These are phyloP conservation scores for Arthrobotrys iridis DNA, from an alignment of 2,329 filamentous ascomycete genomes.

Conservation along the genomic window DNA sequence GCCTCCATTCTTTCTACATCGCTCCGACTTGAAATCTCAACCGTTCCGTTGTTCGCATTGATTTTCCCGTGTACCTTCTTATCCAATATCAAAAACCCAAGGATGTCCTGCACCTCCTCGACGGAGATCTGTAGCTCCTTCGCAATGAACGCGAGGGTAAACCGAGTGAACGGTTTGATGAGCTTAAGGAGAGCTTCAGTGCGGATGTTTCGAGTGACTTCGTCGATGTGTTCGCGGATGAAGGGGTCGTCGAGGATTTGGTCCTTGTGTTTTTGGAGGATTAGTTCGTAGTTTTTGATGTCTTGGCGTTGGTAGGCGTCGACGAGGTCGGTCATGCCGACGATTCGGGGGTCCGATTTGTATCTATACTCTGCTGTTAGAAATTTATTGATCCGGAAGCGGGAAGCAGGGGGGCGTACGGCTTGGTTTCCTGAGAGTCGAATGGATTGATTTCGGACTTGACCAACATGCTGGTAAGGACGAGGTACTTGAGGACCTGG, in stretches of 20 bases:
- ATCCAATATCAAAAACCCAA: conserved; percentile 93
- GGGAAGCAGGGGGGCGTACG: conserved; percentile 60
- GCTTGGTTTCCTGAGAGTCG: conserved; percentile 98
- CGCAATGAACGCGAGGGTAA: conserved; percentile 87
- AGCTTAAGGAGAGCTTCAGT: conserved; percentile 94
- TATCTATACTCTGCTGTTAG: conserved; percentile 65
- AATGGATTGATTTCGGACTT: conserved; percentile 98
- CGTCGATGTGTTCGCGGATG: conserved; percentile 98
- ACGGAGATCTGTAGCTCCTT: conserved; percentile 86
- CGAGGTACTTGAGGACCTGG: conserved; percentile 95
- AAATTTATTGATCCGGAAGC: not conserved
- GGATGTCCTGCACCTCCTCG: conserved; percentile 89
- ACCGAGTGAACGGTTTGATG: conserved; percentile 92
- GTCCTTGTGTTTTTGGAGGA: conserved; percentile 86
- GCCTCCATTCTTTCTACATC: conserved; percentile 79
- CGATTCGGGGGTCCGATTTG: conserved; percentile 91
- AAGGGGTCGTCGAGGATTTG: conserved; percentile 85
- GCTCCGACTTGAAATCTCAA: conserved; percentile 78
- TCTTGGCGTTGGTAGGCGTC: conserved; percentile 97
- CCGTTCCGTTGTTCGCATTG: conserved; percentile 83
- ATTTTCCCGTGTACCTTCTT: conserved; percentile 87
- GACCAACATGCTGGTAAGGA: conserved; percentile 98
- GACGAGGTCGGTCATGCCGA: conserved; percentile 96
- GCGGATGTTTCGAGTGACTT: conserved; percentile 97
- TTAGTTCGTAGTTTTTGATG: conserved; percentile 87